Conservation (phyloP, 139 green algal species). For the Chlamydomonas sp. region DNA sequence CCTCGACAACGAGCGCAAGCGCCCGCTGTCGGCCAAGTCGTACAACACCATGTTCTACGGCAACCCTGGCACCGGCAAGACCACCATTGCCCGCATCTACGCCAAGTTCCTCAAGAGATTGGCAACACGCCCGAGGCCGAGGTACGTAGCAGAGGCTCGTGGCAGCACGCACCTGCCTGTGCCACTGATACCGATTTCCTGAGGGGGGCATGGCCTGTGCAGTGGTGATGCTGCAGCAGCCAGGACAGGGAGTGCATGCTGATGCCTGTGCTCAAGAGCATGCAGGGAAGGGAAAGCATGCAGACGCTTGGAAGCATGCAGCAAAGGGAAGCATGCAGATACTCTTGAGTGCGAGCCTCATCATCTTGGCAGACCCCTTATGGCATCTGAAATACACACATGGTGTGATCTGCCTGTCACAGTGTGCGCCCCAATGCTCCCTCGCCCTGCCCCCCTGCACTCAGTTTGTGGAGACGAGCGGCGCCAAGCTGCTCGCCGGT, state of each 20-base stretch:
- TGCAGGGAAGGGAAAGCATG: too few species aligned
- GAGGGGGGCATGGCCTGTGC: too few species aligned
- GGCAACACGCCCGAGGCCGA: constrained; percentile 18
- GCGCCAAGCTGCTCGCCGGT: constrained; percentile 25
- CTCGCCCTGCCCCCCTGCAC: background rate
- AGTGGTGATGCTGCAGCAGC: too few species aligned
- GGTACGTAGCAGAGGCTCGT: too few species aligned
- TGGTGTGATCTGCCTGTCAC: background rate
- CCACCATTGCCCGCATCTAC: constrained; percentile 40
- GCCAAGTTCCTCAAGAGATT: constrained; percentile 37
- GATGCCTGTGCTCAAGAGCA: too few species aligned
- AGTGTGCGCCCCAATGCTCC: background rate
- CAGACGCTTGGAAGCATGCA: too few species aligned
- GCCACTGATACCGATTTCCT: too few species aligned
- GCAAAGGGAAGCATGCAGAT: too few species aligned
- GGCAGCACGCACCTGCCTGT: too few species aligned
- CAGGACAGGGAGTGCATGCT: too few species aligned
- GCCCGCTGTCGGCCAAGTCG: constrained; percentile 7
- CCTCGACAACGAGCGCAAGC: too few species aligned
- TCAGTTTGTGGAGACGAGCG: constrained; percentile 38
- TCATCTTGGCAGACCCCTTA: background rate
- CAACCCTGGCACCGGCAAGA: constrained; percentile 51
- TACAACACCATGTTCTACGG: constrained; percentile 41
- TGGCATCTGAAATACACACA: background rate
- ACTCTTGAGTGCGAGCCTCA: too few species aligned